Base-by-base conservation (phyloP, 1,284 basidiomycete species). In the Cryptococcus maquisensis region DNA sequence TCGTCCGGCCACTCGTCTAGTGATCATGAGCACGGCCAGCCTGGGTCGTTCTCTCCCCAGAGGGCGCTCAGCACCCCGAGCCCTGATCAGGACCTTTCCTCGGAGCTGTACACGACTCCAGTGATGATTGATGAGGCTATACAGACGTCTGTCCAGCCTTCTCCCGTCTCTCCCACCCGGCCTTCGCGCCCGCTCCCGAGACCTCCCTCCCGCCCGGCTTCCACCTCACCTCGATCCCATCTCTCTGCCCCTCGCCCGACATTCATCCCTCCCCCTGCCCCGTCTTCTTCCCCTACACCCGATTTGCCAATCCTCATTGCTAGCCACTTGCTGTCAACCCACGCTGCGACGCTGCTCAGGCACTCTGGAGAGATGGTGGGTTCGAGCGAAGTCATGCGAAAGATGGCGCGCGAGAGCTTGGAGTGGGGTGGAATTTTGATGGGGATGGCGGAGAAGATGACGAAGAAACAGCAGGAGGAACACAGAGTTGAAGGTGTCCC, bases 281-380 rank as follows among this genome's bases (percentile, higher is more conserved):
- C 61, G 0, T 45, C 46, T 12, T 54, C 56, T 3, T 50, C 56
- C 0, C 51, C 51, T 2, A 15, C 48, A 10, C 18, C 36, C 1
- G 49, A 54, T 13, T 47, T 64, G 0, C 59, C 65, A 0, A 52
- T 69, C 0, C 55, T 62, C 8, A 61, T 68, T 16, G 68, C 67
- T 6, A 66, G 65, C 12, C 65, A 72, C 36, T 51, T 72, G 13
- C 61, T 72, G 8, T 64, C 55, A n/a, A 56, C 62, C 1, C 69
- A 72, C 26, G 70, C 67, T 15, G 46, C 61, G 8, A 56, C 58
- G 0, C 55, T 70, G 10, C 57, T 68, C 43, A 57, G 56, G 2
- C 64, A 68, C 12, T 65, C 66, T 13, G 51, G 53, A 1, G 44
- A 43, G 15, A 62, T 68, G 52, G 52, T 40, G 7, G 61, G 66